Base-by-base conservation (phyloP, 2,329 filamentous ascomycete genomes). In the Xylariaceae sp. region DNA sequence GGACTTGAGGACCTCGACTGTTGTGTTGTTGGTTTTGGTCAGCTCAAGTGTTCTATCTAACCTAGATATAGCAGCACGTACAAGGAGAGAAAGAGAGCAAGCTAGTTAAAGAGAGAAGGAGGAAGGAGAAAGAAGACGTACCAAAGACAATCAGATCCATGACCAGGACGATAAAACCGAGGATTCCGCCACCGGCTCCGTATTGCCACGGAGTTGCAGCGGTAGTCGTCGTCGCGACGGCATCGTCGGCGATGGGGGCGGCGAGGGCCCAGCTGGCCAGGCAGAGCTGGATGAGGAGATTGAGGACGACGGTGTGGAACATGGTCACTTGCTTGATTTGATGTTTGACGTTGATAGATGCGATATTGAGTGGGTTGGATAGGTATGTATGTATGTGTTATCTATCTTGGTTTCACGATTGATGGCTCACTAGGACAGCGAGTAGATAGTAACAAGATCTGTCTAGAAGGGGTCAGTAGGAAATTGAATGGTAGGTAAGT, bases 1-100 rank as follows among this genome's bases (percentile, higher is more conserved):
- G 28, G 77, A 81, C 60, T 81, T 75, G 41, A 82, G 62, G 48
- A 82, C 72, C 61, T 82, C 78, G 51, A 81, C 78, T 82, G 47
- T 35, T 41, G 6, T 11, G 9, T 9, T 5, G 5, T 27, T 5
- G 29, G 5, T 3, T 3, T 47, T 37, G 44, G 31, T 11, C 11
- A 24, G 11, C 21, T 24, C 21, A 24, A n/a, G n/a, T n/a, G n/a
- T n/a, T n/a, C n/a, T n/a, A n/a, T n/a, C n/a, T n/a, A n/a, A n/a
- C n/a, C n/a, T n/a, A n/a, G n/a, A n/a, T n/a, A n/a, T n/a, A n/a
- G n/a, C n/a, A n/a, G n/a, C n/a, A n/a, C n/a, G n/a, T n/a, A n/a
- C n/a, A n/a, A n/a, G n/a, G n/a, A n/a, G n/a, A n/a, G n/a, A n/a
- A n/a, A 27, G 14, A 46, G 17, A 18, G 23, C 36, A 4, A n/a